Evolutionary conservation across 495 filamentous ascomycete genomes (phyloP).

Genomic region (Aspergillus egyptiacus): DNA sequence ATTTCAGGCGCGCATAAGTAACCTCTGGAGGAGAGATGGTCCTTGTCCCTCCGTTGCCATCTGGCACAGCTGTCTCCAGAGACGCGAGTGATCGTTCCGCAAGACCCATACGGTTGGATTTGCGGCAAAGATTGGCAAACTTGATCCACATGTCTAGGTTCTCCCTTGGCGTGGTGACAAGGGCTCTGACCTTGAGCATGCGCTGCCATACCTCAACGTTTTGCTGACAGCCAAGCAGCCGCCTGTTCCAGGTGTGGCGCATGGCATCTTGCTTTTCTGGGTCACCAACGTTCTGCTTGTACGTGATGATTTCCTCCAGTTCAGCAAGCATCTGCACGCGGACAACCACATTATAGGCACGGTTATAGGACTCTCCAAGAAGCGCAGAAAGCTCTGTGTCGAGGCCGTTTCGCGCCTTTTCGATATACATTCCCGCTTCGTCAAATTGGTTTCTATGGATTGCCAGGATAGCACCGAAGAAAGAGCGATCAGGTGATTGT

Average conservation of each 20-base stretch:
- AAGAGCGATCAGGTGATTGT: slow-evolving; percentile 85
- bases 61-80: slow-evolving; percentile 57
- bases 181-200: slow-evolving; percentile 88
- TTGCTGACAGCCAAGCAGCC: slow-evolving; percentile 88
- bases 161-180: slow-evolving; percentile 84
- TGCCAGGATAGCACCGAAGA: slow-evolving; percentile 92
- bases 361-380: slow-evolving; percentile 92
- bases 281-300: slow-evolving; percentile 81
- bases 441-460: slow-evolving; percentile 93
- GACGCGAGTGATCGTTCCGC: slow-evolving; percentile 91
- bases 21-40: slow-evolving; percentile 65
- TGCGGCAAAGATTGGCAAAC: slow-evolving; percentile 94
- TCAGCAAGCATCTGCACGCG: slow-evolving; percentile 98
- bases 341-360: slow-evolving; percentile 92
- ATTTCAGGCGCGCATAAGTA: slow-evolving; percentile 89
- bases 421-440: slow-evolving; percentile 76
- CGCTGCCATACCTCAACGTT: slow-evolving; percentile 98
- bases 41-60: slow-evolving; percentile 46
- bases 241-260: slow-evolving; percentile 89
- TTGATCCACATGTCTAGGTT: slow-evolving; percentile 99
- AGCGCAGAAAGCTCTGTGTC: slow-evolving; percentile 93
- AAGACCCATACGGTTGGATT: slow-evolving; percentile 89
- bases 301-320: slow-evolving; percentile 93
- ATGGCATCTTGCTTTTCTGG: slow-evolving; percentile 81
- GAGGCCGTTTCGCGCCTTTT: slow-evolving; percentile 84